These are phyloP conservation scores for Brettanomyces custersianus DNA, from an alignment of 805 yeast genomes.

Conservation along the genomic window DNA sequence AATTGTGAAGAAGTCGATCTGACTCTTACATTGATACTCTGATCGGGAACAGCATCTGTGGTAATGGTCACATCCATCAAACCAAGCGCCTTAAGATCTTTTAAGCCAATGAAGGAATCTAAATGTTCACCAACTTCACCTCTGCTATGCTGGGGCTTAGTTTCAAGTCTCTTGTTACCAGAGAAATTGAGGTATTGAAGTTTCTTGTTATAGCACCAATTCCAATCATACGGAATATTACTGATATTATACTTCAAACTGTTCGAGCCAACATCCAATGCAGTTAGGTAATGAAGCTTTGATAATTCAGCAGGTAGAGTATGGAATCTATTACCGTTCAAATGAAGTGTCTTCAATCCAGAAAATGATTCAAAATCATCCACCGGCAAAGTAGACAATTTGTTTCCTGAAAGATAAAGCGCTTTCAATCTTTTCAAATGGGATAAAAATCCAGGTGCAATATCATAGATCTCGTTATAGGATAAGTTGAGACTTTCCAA, in stretches of 20 bases:
- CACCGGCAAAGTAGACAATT: slow-evolving; percentile 67
- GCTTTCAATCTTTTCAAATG: slow-evolving; percentile 49
- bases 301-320: slow-evolving; percentile 85
- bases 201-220: slow-evolving; percentile 80
- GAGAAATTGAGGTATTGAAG: slow-evolving; percentile 80
- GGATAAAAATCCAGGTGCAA: slow-evolving; percentile 64
- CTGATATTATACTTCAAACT: slow-evolving; percentile 84
- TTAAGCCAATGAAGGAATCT: slow-evolving; percentile 54
- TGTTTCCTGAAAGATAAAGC: slow-evolving; percentile 77
- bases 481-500: slow-evolving; percentile 64
- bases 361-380: slow-evolving; percentile 68
- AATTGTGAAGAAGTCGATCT: slow-evolving; percentile 82
- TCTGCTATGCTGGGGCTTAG: slow-evolving; percentile 53
- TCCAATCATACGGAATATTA: slow-evolving; percentile 96
- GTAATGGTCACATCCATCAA: slow-evolving; percentile 93
- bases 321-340: slow-evolving; percentile 79
- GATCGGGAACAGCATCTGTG: slow-evolving; percentile 84
- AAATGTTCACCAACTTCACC: slow-evolving; percentile 49
- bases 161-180: slow-evolving; percentile 87
- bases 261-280: slow-evolving; percentile 87
- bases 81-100: slow-evolving; percentile 66
- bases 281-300: slow-evolving; percentile 50
- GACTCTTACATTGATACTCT: slow-evolving; percentile 69
- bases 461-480: slow-evolving; percentile 76
- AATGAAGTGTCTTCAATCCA: slow-evolving; percentile 48